Evolutionary conservation across 2,329 filamentous ascomycete species (phyloP).

Genomic region (Cladosporium oxysporum): DNA sequence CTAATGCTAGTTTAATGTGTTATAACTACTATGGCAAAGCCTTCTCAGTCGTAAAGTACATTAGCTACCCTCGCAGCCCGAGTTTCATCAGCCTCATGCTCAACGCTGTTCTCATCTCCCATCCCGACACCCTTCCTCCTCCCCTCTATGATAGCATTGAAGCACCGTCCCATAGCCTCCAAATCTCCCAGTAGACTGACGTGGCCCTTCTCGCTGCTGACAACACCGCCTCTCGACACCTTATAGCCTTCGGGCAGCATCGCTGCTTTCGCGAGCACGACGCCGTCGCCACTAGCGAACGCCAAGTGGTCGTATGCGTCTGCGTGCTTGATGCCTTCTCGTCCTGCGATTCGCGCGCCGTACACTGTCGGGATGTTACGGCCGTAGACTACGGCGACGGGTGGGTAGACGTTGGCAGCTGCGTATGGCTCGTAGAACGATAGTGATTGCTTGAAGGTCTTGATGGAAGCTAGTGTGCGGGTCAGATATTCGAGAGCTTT

Average conservation of each 20-base stretch:
- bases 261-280: conserved; percentile 80
- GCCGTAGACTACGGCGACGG: conserved; percentile 79
- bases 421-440: conserved; percentile 62
- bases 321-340: conserved; percentile 71
- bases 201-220: conserved; percentile 82
- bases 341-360: conserved; percentile 71
- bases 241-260: conserved; percentile 82
- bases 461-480: conserved; percentile 70
- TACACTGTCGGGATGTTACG: conserved; percentile 85
- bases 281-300: conserved; percentile 85
- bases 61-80: neutral
- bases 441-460: conserved; percentile 75
- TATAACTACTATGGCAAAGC: neutral
- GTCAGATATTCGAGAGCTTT: conserved; percentile 67
- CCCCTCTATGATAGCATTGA: conserved; percentile 68
- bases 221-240: conserved; percentile 69
- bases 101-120: neutral
- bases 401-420: conserved; percentile 73
- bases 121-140: conserved; percentile 72
- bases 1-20: neutral
- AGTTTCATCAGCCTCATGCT: neutral
- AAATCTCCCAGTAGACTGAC: conserved; percentile 84
- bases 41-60: neutral
- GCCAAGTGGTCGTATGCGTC: conserved; percentile 85
- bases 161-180: conserved; percentile 73